A percentile compares a stretch with the other conserved stretches of the same genome.
phyloP scores from a whole-genome alignment of 441 rosid species.

The Jatropha podagrica region DNA sequence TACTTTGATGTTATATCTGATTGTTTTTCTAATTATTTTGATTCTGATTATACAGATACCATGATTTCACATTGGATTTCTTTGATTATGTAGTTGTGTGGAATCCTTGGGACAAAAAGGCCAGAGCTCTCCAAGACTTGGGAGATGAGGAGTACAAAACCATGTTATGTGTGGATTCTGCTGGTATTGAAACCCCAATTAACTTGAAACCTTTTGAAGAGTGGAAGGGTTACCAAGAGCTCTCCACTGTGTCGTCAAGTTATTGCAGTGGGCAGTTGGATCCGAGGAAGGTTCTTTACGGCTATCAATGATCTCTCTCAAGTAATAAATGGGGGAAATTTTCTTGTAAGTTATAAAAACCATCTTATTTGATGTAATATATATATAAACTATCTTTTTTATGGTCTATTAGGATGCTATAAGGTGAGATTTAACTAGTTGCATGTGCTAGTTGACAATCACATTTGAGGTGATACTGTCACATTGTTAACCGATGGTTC shows the following conservation, averaged over 20 bases:
- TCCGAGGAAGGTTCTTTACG: conserved; percentile 74
- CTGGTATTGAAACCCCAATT: conserved; percentile 67
- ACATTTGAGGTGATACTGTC: conserved; percentile 19
- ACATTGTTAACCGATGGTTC: conserved; percentile 28
- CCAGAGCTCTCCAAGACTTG: conserved; percentile 71
- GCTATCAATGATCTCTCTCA: conserved; percentile 43
- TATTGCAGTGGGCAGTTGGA: conserved; percentile 94
- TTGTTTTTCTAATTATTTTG: not conserved
- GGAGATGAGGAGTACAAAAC: conserved; percentile 85
- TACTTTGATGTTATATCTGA: conserved; percentile 5
- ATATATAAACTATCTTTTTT: conserved; percentile 18
- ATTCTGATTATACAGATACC: not conserved
- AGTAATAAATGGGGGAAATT: conserved; percentile 20
- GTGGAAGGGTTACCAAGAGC: conserved; percentile 86
- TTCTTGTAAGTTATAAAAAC: conserved; percentile 17
- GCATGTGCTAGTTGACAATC: conserved; percentile 15
- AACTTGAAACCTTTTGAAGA: conserved; percentile 77
- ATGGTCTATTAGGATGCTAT: conserved; percentile 10
- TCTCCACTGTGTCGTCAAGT: conserved; percentile 82
- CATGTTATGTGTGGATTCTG: conserved; percentile 85
- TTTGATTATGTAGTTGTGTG: conserved; percentile 58
- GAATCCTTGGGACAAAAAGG: conserved; percentile 96
- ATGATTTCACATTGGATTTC: not conserved
- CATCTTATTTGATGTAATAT: conserved; percentile 17
- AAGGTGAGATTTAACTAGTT: conserved; percentile 13